Percentiles rank a stretch among this genome's conserved stretches.
Evolutionary conservation across 2,329 filamentous ascomycete genomes (phyloP).

Genomic region (Cladobotryum protrusum): DNA sequence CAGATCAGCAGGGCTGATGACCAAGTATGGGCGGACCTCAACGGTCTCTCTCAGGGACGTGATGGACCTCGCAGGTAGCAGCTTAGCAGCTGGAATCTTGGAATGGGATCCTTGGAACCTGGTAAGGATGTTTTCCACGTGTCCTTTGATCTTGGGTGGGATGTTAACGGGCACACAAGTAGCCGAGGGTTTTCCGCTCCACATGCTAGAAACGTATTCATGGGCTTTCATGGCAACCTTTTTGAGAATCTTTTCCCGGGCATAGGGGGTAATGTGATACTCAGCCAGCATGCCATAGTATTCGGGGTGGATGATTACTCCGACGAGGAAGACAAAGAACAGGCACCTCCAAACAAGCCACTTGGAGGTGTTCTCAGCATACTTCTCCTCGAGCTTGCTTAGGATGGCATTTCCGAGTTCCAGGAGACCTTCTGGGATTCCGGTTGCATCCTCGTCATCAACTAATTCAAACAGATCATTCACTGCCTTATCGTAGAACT

Average conservation of each 20-base stretch:
- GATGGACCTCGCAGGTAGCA: constrained; percentile 65
- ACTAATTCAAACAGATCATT: constrained; percentile 78
- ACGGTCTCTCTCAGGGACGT: constrained; percentile 69
- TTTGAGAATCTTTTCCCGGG: constrained; percentile 72
- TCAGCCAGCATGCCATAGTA: constrained; percentile 73
- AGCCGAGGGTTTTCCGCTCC: constrained; percentile 58
- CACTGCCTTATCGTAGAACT: constrained; percentile 82
- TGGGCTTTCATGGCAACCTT: constrained; percentile 77
- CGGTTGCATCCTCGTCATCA: constrained; percentile 75
- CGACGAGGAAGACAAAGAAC: constrained; percentile 79
- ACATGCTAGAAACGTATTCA: constrained; percentile 72
- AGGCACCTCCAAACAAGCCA: constrained; percentile 90
- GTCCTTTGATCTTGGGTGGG: constrained; percentile 55
- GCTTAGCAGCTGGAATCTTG: constrained; percentile 46
- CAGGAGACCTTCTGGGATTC: constrained; percentile 79
- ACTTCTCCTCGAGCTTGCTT: constrained; percentile 65
- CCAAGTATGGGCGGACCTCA: constrained; percentile 73
- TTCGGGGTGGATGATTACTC: constrained; percentile 84
- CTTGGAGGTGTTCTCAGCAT: constrained; percentile 67
- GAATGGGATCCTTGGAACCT: constrained; percentile 53
- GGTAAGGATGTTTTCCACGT: constrained; percentile 65
- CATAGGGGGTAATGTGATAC: constrained; percentile 88
- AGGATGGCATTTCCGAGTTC: constrained; percentile 81
- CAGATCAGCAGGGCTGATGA: constrained; percentile 73
- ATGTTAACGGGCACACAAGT: constrained; percentile 42